A percentile compares a stretch with the other conserved stretches of the same genome.
Conservation (phyloP, 2,329 filamentous ascomycete species). For the Fusarium equiseti region DNA sequence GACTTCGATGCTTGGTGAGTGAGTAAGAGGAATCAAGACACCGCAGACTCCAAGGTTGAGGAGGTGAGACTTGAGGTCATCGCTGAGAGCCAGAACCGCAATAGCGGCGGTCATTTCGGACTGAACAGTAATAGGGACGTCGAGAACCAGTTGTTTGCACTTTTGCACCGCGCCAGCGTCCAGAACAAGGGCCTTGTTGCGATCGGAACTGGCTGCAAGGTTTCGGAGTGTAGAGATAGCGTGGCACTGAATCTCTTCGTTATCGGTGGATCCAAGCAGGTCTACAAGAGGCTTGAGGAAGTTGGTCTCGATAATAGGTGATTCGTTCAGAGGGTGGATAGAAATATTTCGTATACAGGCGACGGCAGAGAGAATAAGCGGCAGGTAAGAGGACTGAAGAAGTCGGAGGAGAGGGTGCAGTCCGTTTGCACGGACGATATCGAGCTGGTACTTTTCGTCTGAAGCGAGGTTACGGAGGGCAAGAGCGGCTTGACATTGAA, state of each 20-base stretch:
- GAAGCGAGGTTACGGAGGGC: conserved; percentile 95
- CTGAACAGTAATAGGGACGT: conserved; percentile 93
- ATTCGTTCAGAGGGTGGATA: conserved; percentile 97
- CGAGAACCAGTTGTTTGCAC: conserved; percentile 95
- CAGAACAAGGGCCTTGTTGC: conserved; percentile 97
- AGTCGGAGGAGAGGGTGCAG: conserved; percentile 87
- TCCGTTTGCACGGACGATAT: conserved; percentile 92
- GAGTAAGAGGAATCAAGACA: conserved; percentile 93
- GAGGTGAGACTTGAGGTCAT: conserved; percentile 93
- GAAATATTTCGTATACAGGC: conserved; percentile 99
- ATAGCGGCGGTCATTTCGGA: conserved; percentile 99
- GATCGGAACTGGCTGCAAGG: conserved; percentile 93
- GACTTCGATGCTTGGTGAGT: conserved; percentile 95
- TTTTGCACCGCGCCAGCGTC: conserved; percentile 98
- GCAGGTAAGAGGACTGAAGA: conserved; percentile 93
- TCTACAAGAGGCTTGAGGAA: conserved; percentile 96
- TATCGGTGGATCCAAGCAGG: conserved; percentile 92
- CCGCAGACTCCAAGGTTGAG: conserved; percentile 95
- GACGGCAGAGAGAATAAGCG: conserved; percentile 94
- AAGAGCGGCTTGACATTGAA: conserved; percentile 96
- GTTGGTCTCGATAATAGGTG: conserved; percentile 96
- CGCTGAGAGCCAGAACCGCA: conserved; percentile 92
- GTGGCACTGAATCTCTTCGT: conserved; percentile 98
- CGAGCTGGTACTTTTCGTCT: conserved; percentile 98
- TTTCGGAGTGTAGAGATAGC: conserved; percentile 97